Percentiles rank a stretch among this genome's conserved stretches.
phyloP scores from a whole-genome alignment of 2,329 filamentous ascomycete genomes.

The Fusarium floridanum region DNA sequence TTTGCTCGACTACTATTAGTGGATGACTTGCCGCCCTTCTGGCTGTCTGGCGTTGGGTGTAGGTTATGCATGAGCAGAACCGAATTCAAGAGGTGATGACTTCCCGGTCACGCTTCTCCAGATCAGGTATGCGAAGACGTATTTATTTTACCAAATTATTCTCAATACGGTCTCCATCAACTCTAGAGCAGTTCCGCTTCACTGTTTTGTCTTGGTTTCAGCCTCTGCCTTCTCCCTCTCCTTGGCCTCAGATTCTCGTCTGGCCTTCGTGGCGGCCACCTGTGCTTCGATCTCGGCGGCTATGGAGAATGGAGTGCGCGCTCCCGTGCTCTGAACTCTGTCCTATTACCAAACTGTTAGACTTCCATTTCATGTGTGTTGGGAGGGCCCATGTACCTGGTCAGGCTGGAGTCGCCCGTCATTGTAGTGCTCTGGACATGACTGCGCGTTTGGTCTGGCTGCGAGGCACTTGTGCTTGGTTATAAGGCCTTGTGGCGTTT shows the following conservation, averaged over 20 bases:
- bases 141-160: background rate
- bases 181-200: too few species aligned
- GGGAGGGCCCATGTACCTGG: slow-evolving; percentile 10
- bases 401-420: slow-evolving; percentile 18
- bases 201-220: background rate
- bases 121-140: too few species aligned
- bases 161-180: background rate
- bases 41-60: background rate
- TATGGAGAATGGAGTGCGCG: slow-evolving; percentile 43
- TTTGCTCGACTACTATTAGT: background rate
- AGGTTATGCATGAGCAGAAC: background rate
- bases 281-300: slow-evolving; percentile 44
- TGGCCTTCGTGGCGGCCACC: slow-evolving; percentile 25
- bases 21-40: background rate
- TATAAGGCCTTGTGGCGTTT: slow-evolving; percentile 43
- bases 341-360: slow-evolving; percentile 25
- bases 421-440: background rate
- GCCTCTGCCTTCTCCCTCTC: background rate
- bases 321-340: slow-evolving; percentile 42
- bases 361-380: rapidly evolving
- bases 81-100: background rate
- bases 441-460: slow-evolving; percentile 23
- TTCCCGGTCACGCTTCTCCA: background rate
- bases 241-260: slow-evolving; percentile 14
- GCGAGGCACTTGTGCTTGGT: slow-evolving; percentile 45